These are phyloP conservation scores for Entamoeba histolytica DNA, from an alignment of 208 protist species.

Conservation along the genomic window DNA sequence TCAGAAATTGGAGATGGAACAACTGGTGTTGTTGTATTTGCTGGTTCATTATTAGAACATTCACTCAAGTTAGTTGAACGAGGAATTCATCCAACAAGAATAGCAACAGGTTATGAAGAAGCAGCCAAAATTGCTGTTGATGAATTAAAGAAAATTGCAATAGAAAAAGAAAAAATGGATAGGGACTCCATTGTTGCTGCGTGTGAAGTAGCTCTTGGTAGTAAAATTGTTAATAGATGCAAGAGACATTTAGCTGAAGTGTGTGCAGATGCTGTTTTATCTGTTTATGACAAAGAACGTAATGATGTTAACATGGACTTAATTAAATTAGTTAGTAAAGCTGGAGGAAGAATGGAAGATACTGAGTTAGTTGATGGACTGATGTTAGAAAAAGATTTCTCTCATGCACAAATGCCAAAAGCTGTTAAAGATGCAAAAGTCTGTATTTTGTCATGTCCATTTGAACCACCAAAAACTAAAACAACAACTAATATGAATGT, in stretches of 20 bases:
- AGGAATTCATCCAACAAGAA: constrained; percentile 89
- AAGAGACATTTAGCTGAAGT: constrained; percentile 84
- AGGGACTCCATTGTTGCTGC: constrained; percentile 68
- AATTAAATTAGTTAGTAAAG: constrained; percentile 88
- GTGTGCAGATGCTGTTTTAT: constrained; percentile 85
- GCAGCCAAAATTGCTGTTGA: constrained; percentile 73
- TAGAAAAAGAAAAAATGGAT: constrained; percentile 44
- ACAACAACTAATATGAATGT: constrained; percentile 95
- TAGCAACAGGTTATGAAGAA: constrained; percentile 89
- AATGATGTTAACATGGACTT: constrained; percentile 97
- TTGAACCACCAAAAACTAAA: constrained; percentile 99
- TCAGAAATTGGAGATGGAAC: constrained; percentile 99
- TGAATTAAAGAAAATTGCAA: constrained; percentile 60
- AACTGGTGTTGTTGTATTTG: constrained; percentile 91
- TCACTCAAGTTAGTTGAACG: constrained; percentile 73
- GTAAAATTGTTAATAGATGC: constrained; percentile 86
- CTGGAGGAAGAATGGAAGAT: constrained; percentile 32
- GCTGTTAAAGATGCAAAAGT: constrained; percentile 84
- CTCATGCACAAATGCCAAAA: constrained; percentile 58
- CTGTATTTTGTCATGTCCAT: constrained; percentile 95
- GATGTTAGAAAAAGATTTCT: constrained; percentile 13
- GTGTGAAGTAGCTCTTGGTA: constrained; percentile 87
- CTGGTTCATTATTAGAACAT: constrained; percentile 88
- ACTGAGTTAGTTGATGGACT: constrained; percentile 20
- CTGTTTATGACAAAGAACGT: constrained; percentile 87